Evolutionary conservation across 345 rosid genomes (phyloP), one percentile per base, ranked within the genome.

Genomic region (Salix koriyanagi): DNA sequence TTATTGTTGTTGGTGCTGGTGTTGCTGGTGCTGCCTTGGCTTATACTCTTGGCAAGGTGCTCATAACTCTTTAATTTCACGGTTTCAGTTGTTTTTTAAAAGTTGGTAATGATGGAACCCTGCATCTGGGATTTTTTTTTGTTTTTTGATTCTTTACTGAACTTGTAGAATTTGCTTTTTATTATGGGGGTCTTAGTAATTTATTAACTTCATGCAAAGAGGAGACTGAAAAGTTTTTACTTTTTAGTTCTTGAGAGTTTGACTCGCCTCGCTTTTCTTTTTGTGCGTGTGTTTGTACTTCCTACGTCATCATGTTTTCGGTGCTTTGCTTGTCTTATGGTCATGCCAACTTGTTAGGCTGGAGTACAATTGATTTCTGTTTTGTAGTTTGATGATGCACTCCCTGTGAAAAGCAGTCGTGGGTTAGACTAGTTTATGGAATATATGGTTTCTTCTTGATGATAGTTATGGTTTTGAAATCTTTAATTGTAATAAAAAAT

Each of bases 1-100:
- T 89, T 39, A 88, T 93, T 80, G 82, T 93, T 52, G 92, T 91
- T 11, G 96, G 97, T 7, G 97, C 96, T 15, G 94, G 97, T 15
- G 97, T 93, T 21, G 96, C 96, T 14, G 97, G 97, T 18, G 85
- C 96, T 2, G 94, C 98, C 56, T 90, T 90, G 14, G 94, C 98
- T 79, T 75, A 86, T 73, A 88, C 98, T 6, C 94, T 93, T 70
- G 97, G 93, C 64, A 91, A 89, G 89, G 98, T 88, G 28, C 8
- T 18, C 23, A 6, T 65, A 41, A 2, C 6, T 19, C 32, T 18
- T 34, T 41, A 46, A 46, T 42, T 36, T 36, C 70, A 16, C 21
- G 21, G 19, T 37, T 37, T 37, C 41, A 3, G 26, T 2, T 21
- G 34, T 3, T 65, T 65, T 28, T 32, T 26, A 12, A 65, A 10